Evolutionary conservation across 2,329 filamentous ascomycete genomes (phyloP).

Genomic region (Chrysosporium queenslandicum): DNA sequence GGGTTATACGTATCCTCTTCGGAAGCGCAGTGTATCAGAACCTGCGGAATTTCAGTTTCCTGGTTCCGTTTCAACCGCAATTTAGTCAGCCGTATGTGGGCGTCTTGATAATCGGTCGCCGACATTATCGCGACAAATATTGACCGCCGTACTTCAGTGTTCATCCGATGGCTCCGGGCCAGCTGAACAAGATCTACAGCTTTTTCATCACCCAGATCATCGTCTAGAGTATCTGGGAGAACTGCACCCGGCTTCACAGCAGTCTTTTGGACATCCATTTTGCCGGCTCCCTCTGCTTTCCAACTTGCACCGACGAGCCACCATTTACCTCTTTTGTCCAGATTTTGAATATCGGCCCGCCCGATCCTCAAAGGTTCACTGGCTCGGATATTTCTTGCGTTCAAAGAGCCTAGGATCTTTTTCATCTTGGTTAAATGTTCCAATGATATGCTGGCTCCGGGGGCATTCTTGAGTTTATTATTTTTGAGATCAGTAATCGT

Average conservation of each 20-base stretch:
- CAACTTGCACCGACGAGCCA: conserved; percentile 98
- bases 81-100: conserved; percentile 66
- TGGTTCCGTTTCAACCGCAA: conserved; percentile 78
- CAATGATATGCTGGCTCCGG: conserved; percentile 60
- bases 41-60: conserved; percentile 73
- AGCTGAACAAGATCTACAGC: conserved; percentile 59
- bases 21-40: conserved; percentile 77
- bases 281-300: conserved; percentile 36
- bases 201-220: conserved; percentile 37
- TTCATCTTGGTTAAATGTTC: conserved; percentile 84
- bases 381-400: conserved; percentile 52
- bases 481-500: conserved; percentile 92
- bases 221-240: conserved; percentile 20
- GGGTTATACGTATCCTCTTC: conserved; percentile 80
- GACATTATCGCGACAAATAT: conserved; percentile 90
- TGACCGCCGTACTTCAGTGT: conserved; percentile 73
- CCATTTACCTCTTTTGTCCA: conserved; percentile 88
- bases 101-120: conserved; percentile 73
- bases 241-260: conserved; percentile 13
- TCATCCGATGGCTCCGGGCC: conserved; percentile 75
- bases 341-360: conserved; percentile 69
- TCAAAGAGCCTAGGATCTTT: conserved; percentile 73
- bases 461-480: conserved; percentile 72
- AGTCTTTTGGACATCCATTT: conserved; percentile 16
- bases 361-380: conserved; percentile 74